phyloP scores from a whole-genome alignment of 2,329 filamentous ascomycete genomes.

The Trichoderma hamatum region DNA sequence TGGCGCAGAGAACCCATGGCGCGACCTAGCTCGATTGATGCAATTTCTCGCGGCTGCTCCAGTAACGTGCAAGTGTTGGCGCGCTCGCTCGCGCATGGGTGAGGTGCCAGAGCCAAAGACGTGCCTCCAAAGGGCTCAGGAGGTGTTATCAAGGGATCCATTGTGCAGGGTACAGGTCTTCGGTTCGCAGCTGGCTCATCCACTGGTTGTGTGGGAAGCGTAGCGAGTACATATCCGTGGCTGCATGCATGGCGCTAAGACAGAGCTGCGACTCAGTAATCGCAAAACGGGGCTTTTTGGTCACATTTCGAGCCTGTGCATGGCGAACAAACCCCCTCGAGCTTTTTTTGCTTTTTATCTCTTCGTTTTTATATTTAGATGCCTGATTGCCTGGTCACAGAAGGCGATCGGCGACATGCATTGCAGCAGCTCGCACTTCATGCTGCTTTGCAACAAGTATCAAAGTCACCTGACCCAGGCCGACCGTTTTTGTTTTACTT shows the following conservation, averaged over 20 bases:
- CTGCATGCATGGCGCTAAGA: constrained; percentile 13
- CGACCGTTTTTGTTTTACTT: not conserved
- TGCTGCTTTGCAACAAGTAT: not conserved
- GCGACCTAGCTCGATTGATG: constrained; percentile 1
- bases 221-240: constrained; percentile 5
- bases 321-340: not conserved
- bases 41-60: not conserved
- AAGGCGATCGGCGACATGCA: not conserved
- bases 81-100: not conserved
- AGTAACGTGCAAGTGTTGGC: not conserved
- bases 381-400: not conserved
- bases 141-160: not conserved
- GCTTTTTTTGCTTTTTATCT: not conserved
- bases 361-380: not conserved
- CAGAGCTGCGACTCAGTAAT: constrained; percentile 4
- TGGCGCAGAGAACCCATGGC: not conserved
- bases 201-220: not conserved
- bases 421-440: not conserved
- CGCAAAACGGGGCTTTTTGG: not conserved
- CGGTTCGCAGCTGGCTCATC: not conserved
- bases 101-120: not conserved
- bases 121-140: constrained; percentile 8
- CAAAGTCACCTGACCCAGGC: not conserved
- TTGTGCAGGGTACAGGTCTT: constrained; percentile 1
- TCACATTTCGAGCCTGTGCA: not conserved